Base-by-base conservation (phyloP, 495 filamentous ascomycete species). In the Oidiodendron maius region DNA sequence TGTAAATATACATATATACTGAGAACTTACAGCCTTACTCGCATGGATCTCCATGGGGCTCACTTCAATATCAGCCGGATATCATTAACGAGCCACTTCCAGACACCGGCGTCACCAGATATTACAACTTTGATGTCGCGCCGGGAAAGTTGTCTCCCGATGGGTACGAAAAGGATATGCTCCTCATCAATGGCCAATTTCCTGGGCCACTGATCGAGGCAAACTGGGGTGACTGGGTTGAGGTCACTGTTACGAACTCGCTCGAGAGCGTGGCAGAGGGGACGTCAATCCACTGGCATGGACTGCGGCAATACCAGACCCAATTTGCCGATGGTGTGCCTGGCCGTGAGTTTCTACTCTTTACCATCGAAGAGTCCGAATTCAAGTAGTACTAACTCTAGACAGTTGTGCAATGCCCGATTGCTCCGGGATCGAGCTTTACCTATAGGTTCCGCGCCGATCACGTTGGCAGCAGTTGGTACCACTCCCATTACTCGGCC, bases 401-500 rank as follows among this genome's bases (percentile, higher is more conserved):
- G n/a, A n/a, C n/a, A n/a, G 59, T 69, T 12, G 67, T 62, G n/a
- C 70, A 74, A 56, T 73, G 71, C 51, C 68, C 68, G 15, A 51
- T 65, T 12, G 53, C 61, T 4, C 67, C 71, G 22, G 71, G 68
- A 13, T 51, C 64, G 0, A 55, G 48, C 15, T 49, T 61, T 23
- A 78, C 71, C 1, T 81, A 82, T 54, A 66, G 48, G 20, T 81
- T 71, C 40, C 54, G 59, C 9, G 72, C 65, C 0, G 62, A 53
- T 0, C 71, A 57, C 26, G 82, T 83, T 51, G 81, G 80, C 1
- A 74, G 72, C 0, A 63, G 69, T 3, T 85, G 77, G 78, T 83
- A 81, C 42, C 81, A 39, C 36, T 39, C 36, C 36, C 36, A 39
- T 17, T 39, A 39, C 36, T 39, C 36, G 5, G 9, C 36, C n/a